phyloP scores from a whole-genome alignment of 768 basidiomycete genomes.

The Suillus decipiens region DNA sequence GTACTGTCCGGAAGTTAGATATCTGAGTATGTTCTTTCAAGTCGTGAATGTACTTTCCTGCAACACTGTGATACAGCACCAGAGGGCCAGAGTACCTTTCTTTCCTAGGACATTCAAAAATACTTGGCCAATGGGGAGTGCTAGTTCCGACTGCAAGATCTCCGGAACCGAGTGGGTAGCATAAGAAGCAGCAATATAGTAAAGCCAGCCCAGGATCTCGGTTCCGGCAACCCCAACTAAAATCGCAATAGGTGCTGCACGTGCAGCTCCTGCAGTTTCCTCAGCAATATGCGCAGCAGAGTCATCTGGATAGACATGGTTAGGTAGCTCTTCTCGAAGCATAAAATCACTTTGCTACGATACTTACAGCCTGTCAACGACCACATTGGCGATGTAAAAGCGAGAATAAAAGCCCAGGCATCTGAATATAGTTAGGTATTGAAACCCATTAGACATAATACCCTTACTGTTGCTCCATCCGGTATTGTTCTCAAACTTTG shows the following conservation, averaged over 20 bases:
- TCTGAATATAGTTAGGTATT: slow-evolving; percentile 13
- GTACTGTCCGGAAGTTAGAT: slow-evolving; percentile 28
- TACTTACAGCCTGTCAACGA: slow-evolving; percentile 25
- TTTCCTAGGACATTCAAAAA: slow-evolving; percentile 41
- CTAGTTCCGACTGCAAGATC: slow-evolving; percentile 34
- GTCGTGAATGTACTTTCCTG: slow-evolving; percentile 33
- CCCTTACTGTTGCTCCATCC: slow-evolving; percentile 24
- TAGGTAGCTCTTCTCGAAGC: neutral
- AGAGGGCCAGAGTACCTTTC: slow-evolving; percentile 44
- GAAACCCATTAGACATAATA: neutral
- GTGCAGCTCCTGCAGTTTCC: slow-evolving; percentile 44
- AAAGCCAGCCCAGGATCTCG: slow-evolving; percentile 42
- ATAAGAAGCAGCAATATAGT: slow-evolving; percentile 45
- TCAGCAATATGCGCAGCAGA: slow-evolving; percentile 51
- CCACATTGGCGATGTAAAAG: slow-evolving; percentile 31
- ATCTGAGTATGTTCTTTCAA: neutral
- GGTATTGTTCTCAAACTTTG: slow-evolving; percentile 28
- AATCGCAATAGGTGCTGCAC: slow-evolving; percentile 47
- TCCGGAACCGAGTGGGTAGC: slow-evolving; percentile 41
- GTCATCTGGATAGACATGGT: slow-evolving; percentile 35
- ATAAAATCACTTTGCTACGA: neutral
- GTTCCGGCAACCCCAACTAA: slow-evolving; percentile 42
- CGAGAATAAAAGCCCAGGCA: slow-evolving; percentile 26
- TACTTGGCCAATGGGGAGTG: slow-evolving; percentile 44
- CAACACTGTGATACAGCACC: slow-evolving; percentile 45